Evolutionary conservation across 345 rosid genomes (phyloP), one percentile per base, ranked within the genome.

Genomic region (Combretum micranthum): DNA sequence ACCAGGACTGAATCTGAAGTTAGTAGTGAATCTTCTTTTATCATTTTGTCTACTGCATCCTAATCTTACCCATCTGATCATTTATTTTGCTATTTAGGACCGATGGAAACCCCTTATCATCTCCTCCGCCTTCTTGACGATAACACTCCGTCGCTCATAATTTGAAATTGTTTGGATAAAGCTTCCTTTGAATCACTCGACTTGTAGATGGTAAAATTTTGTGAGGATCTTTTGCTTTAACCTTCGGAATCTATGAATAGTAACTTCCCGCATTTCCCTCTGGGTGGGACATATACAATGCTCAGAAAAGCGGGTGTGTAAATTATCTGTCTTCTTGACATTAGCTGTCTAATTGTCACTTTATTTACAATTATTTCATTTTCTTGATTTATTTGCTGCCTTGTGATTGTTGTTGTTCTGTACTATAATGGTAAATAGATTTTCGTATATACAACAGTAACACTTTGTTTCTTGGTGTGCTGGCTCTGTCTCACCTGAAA

Each of bases 1-100:
- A 63, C 68, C 80, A 2, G 82, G 87, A 20, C 76, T 86, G 58
- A 69, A 71, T 32, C 69, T 86, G 15, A 69, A 80, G 96, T 93
- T 75, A 73, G 69, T 56, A 3, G 61, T 20, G 20, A 17, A 43
- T 67, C 65, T 15, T 44, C 15, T 20, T 15, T 11, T 50, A 19
- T 56, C 63, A 4, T 53, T 4, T 58, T 48, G 26, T 48, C 42
- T 0, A 7, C 49, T 53, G 11, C 20, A 37, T 19, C 23, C 20
- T 23, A 55, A 37, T 66, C 53, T n/a, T 18, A 49, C 32, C 43
- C 37, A 48, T 42, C 77, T 72, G 14, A 74, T 47, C 48, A 18
- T 45, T 42, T 44, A 32, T 64, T 60, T 51, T 22, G 44, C 18
- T 61, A 9, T 52, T 55, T 55, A 82, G 83, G 86, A 65, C 69